Base-by-base conservation (phyloP, 306 rosid genomes). In the Castanospermum australe region DNA sequence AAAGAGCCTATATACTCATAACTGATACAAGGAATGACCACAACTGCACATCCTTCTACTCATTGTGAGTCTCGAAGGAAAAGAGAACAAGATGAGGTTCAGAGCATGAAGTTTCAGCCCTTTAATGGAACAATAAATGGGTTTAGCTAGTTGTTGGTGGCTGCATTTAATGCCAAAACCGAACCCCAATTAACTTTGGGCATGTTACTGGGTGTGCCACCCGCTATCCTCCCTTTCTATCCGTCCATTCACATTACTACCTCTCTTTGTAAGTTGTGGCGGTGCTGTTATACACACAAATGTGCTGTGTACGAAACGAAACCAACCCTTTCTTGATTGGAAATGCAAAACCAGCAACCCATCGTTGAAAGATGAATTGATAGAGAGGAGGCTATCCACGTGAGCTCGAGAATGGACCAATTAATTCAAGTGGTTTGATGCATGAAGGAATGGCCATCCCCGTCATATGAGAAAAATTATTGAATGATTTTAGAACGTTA, bases 91-190 rank as follows among this genome's bases (percentile, higher is more conserved):
- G 77, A 60, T 82, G 38, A 61, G 76, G 47, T 44, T 51, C 18
- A 36, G 67, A 47, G 5, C 4, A 24, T 30, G 14, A 50, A 47
- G 18, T 76, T 66, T 64, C 15, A 33, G 70, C 6, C 85, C 78
- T 60, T 52, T 56, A 25, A 48, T 86, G 60, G 57, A 8, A 39
- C 85, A 69, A 81, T 92, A 84, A 91, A 92, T 91, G 85, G 47
- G 52, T 79, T 59, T 77, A 73, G 92, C 85, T 91, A 41, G 88
- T 0, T 79, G 94, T 83, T 81, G 94, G 90, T 90, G 2, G 91
- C 70, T 57, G 76, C 83, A 90, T 84, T 91, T 62, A 90, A 80
- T 87, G 59, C 75, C 14, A 55, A 70, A 82, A 86, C 91, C 86
- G 83, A 88, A 85, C 86, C 62, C 79, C 69, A 67, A 68, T 83